Evolutionary conservation across 768 basidiomycete genomes (phyloP), one percentile per base, ranked within the genome.

Genomic region (Russula foetens): DNA sequence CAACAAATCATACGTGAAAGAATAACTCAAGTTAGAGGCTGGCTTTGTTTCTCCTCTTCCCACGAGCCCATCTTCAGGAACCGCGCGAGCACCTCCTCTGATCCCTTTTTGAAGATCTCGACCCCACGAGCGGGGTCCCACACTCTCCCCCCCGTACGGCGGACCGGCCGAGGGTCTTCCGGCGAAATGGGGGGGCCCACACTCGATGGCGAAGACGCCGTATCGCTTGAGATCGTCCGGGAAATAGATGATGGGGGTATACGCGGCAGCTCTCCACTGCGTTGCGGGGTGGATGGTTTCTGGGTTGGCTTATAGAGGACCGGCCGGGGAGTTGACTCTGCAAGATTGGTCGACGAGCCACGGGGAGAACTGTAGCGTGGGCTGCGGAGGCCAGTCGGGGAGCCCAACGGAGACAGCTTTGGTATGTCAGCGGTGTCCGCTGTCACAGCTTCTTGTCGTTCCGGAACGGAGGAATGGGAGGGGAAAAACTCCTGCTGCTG

Each of bases 41-140:
- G 63, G 39, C 39, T 39, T 28, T 59, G 63, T 46, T 68, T 70
- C 50, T 83, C 82, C 28, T 83, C 80, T 60, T 86, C 86, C 79
- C 82, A 86, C 50, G 85, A 81, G 23, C 86, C 84, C 81, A 87
- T 85, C 68, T 82, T 86, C 75, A 93, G 75, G 72, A 95, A 93
- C 50, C 88, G 78, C 11, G 88, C 83, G 29, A 95, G 77, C 26
- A 93, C 90, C 67, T 94, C 88, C 71, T 95, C 92, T 2, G 91
- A 92, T 15, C 87, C 87, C 53, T 82, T 83, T 71, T 92, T 94
- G 74, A 94, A 92, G 43, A 88, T 67, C 60, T 95, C 92, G 3
- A 94, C 84, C 46, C 86, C 87, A 23, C 92, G 84, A 11, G 85
- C 84, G 19, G 92, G 92, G 69, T 94, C 92, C 84, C 88, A 96